Evolutionary conservation across 495 filamentous ascomycete species (phyloP), one percentile per base, ranked within the genome.

Genomic region (Aspergillus sclerotioniger): DNA sequence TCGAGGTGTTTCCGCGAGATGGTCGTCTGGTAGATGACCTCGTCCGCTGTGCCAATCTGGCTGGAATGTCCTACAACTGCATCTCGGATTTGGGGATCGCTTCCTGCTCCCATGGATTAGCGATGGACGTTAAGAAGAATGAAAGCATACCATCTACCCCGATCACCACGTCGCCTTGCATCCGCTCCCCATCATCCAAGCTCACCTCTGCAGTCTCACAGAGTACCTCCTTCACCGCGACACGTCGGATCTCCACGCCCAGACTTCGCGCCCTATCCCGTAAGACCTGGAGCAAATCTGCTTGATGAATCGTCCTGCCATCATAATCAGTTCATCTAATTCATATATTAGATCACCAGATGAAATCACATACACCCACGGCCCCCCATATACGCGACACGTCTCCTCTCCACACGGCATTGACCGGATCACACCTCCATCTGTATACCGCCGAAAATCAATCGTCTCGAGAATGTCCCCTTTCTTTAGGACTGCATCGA

Each of bases 301-400:
- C 35, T 15, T 39, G 52, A 16, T 43, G 12, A 21, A 54, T 54
- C 16, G 28, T 50, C 15, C 47, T 50, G 28, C n/a, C 13, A 33
- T 2, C 5, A 4, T 25, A 20, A 6, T 7, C 25, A 20, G 20
- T 20, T 25, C 45, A 49, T 13, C 21, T 13, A 28, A 37, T 13
- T 28, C 25, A 25, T 51, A 17, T 5, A 32, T 9, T 16, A 41
- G 12, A 29, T 10, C n/a, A 41, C 6, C 9, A 6, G 28, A 32
- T 2, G n/a, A n/a, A n/a, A n/a, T n/a, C n/a, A 54, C 52, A 16
- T 44, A 54, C 52, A 54, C n/a, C 52, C 52, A 54, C 8, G 39
- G 20, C 17, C 35, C 15, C 21, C 52, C 52, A 16, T 54, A 54
- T 16, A 16, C 52, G 8, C 25, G 52, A 10, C 37, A 17, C 13